These are phyloP conservation scores for Pittosporum tobira DNA, from an alignment of 129 eudicot genomes.

Conservation along the genomic window DNA sequence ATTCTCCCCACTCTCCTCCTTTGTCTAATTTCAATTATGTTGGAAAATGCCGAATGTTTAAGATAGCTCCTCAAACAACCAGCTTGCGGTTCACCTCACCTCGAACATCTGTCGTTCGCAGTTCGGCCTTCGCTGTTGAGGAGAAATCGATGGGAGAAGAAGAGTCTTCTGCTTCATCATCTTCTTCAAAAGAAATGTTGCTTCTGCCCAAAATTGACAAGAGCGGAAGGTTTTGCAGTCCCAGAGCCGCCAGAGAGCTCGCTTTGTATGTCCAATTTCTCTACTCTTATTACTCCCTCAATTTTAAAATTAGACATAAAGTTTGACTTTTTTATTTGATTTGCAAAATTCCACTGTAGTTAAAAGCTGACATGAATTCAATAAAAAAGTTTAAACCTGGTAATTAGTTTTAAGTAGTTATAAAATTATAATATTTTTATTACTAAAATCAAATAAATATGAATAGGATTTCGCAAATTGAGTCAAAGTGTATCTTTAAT, in stretches of 20 bases:
- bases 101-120: slow-evolving; percentile 17
- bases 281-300: too few species aligned
- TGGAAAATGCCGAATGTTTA: slow-evolving; percentile 18
- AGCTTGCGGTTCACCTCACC: slow-evolving; percentile 22
- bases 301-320: too few species aligned
- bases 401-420: too few species aligned
- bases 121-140: slow-evolving; percentile 30
- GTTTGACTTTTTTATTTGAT: too few species aligned
- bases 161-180: slow-evolving; percentile 13
- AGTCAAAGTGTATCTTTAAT: too few species aligned
- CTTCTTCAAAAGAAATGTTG: slow-evolving; percentile 17
- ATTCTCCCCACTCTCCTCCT: slow-evolving; percentile 13
- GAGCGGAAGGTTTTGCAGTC: slow-evolving; percentile 91
- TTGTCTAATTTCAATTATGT: slow-evolving; percentile 7
- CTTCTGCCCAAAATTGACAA: slow-evolving; percentile 73
- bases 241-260: slow-evolving; percentile 97
- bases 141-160: slow-evolving; percentile 25
- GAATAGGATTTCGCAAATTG: too few species aligned
- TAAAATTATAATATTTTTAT: neutral
- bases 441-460: too few species aligned
- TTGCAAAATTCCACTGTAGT: too few species aligned
- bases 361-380: too few species aligned
- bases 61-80: slow-evolving; percentile 16
- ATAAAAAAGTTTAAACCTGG: too few species aligned
- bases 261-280: slow-evolving; percentile 47